Evolutionary conservation across 208 protist species (phyloP).

Genomic region (Leishmania guyanensis): DNA sequence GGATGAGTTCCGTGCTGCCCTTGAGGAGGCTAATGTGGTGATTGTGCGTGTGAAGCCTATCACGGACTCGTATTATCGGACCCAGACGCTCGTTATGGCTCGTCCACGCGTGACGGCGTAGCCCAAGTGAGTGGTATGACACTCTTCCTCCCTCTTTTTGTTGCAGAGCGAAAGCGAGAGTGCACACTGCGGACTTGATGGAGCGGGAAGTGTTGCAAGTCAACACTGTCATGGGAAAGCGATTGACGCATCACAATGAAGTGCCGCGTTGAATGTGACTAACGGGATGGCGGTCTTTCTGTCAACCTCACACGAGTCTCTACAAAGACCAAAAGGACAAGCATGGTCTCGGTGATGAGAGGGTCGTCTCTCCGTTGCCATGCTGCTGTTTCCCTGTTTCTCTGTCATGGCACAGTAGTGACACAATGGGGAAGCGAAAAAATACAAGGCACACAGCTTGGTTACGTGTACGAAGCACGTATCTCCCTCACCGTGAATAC

Average conservation of each 20-base stretch:
- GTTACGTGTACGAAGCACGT: neutral
- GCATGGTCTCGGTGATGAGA: neutral
- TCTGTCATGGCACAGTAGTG: neutral
- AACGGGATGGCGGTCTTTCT: neutral
- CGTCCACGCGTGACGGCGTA: constrained; percentile 36
- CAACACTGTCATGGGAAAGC: neutral
- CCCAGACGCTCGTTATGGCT: constrained; percentile 66
- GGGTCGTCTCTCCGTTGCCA: neutral
- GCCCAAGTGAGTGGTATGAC: neutral
- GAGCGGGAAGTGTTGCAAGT: neutral
- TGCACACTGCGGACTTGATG: neutral
- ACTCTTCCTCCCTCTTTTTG: neutral
- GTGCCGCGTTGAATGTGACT: neutral
- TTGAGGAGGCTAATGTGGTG: constrained; percentile 56
- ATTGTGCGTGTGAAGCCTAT: constrained; percentile 55
- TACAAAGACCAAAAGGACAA: neutral
- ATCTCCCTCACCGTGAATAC: neutral
- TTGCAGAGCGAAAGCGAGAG: neutral
- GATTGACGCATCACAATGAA: neutral
- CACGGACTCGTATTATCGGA: constrained; percentile 47
- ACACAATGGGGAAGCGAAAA: neutral
- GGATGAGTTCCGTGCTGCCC: constrained; percentile 58
- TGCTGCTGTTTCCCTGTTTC: neutral
- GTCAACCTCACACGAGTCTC: neutral
- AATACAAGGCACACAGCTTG: neutral